A percentile compares a stretch with the other conserved stretches of the same genome.
These are phyloP conservation scores for Pythium aristosporum DNA, from an alignment of 352 stramenopile species.

Conservation along the genomic window DNA sequence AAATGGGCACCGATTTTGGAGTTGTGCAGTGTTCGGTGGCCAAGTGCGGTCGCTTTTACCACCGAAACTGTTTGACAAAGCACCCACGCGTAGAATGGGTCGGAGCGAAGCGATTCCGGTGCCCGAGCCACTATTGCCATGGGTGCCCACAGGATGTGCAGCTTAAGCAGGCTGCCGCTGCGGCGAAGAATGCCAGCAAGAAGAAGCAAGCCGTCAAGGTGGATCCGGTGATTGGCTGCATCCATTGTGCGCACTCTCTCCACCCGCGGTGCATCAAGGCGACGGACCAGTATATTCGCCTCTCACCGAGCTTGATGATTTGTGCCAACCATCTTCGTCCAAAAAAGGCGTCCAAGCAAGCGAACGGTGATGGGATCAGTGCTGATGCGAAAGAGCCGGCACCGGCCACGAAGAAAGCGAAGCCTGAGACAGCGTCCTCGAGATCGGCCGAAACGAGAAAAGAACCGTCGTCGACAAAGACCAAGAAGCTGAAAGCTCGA, in stretches of 20 bases:
- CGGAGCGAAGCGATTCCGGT: slow-evolving; percentile 88
- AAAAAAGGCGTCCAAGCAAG: slow-evolving; percentile 13
- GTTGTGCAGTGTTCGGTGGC: slow-evolving; percentile 90
- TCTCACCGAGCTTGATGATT: slow-evolving; percentile 88
- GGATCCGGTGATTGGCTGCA: slow-evolving; percentile 70
- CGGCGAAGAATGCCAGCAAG: slow-evolving; percentile 31
- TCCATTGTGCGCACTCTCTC: slow-evolving; percentile 84
- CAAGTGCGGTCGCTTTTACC: slow-evolving; percentile 93
- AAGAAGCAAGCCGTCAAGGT: slow-evolving; percentile 49
- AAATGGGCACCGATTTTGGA: slow-evolving; percentile 88
- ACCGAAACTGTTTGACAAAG: slow-evolving; percentile 84
- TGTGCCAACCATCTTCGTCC: slow-evolving; percentile 78
- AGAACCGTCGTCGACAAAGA: not conserved
- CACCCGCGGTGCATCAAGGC: slow-evolving; percentile 80
- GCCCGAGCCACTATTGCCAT: slow-evolving; percentile 89
- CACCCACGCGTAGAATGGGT: slow-evolving; percentile 82
- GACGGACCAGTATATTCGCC: slow-evolving; percentile 72
- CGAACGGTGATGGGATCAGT: not conserved
- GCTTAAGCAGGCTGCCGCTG: slow-evolving; percentile 23
- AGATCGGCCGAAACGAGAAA: slow-evolving; percentile 2
- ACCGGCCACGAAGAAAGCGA: slow-evolving; percentile 12
- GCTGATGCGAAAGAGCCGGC: not conserved
- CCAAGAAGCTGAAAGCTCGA: slow-evolving; percentile 15
- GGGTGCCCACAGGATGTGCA: slow-evolving; percentile 44
- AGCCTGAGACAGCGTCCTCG: not conserved